These are phyloP conservation scores for Tolypocladium inflatum DNA, from an alignment of 2,329 filamentous ascomycete species.

Conservation along the genomic window DNA sequence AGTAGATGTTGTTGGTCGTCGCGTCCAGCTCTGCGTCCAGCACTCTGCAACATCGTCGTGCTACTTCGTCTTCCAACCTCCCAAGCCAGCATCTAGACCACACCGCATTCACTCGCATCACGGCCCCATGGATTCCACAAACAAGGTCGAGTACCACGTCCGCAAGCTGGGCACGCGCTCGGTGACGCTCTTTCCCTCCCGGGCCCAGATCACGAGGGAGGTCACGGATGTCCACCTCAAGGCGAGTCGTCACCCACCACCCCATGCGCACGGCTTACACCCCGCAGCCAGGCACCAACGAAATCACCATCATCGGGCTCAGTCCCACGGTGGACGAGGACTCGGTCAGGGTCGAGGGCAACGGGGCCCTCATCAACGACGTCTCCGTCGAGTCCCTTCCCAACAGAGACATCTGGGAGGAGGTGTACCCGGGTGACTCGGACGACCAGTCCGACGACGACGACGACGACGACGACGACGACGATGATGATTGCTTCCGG, in stretches of 20 bases:
- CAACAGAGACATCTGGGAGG: slow-evolving; percentile 41
- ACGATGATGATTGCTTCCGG: slow-evolving; percentile 10
- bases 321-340: slow-evolving; percentile 46
- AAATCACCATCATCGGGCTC: slow-evolving; percentile 47
- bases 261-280: not conserved
- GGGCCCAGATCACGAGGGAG: slow-evolving; percentile 51
- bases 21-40: too few relatives aligned
- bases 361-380: slow-evolving; percentile 45
- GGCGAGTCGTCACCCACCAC: slow-evolving; percentile 6
- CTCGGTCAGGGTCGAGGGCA: slow-evolving; percentile 52
- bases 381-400: slow-evolving; percentile 48
- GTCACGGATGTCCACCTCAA: slow-evolving; percentile 38
- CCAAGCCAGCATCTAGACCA: too few relatives aligned
- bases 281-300: slow-evolving; percentile 41
- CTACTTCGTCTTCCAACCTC: too few relatives aligned
- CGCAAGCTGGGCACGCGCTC: slow-evolving; percentile 48
- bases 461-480: slow-evolving; percentile 14
- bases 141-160: slow-evolving; percentile 42
- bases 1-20: too few relatives aligned
- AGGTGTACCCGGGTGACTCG: slow-evolving; percentile 36
- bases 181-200: slow-evolving; percentile 52
- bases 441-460: too few relatives aligned
- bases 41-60: too few relatives aligned
- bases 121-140: slow-evolving; percentile 28
- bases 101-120: too few relatives aligned